These are phyloP conservation scores for Prototheca wickerhamii DNA, from an alignment of 163 green algal genomes.

Conservation along the genomic window DNA sequence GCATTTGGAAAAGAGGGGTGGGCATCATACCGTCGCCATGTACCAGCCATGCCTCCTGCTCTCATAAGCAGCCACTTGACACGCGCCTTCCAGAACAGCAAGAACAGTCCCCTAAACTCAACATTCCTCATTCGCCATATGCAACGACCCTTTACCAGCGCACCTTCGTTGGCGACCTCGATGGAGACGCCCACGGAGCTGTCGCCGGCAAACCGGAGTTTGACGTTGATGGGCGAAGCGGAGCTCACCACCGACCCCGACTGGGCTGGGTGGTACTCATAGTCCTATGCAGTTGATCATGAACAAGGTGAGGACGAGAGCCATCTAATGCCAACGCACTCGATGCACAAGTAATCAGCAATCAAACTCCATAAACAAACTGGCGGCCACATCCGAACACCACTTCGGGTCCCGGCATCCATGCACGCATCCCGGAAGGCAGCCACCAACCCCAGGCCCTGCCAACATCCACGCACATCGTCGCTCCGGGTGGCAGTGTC, in stretches of 20 bases:
- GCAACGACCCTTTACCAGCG: background rate
- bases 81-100: too few species aligned
- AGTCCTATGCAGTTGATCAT: constrained; percentile 16
- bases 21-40: too few species aligned
- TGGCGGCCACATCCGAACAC: too few species aligned
- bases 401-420: background rate
- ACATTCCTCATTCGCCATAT: background rate
- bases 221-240: background rate
- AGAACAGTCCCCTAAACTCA: too few species aligned
- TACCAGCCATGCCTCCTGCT: too few species aligned
- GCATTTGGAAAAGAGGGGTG: too few species aligned
- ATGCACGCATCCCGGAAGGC: background rate
- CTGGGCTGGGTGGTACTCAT: constrained; percentile 17
- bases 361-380: too few species aligned
- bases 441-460: background rate
- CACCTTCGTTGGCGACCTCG: background rate
- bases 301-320: background rate
- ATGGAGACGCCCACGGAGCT: background rate
- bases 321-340: background rate
- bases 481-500: constrained; percentile 18
- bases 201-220: background rate
- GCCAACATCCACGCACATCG: constrained; percentile 5
- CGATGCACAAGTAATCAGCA: too few species aligned
- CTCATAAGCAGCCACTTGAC: too few species aligned
- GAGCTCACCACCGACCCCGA: background rate